Base-by-base conservation (phyloP, 768 basidiomycete genomes). In the Serendipita indica region DNA sequence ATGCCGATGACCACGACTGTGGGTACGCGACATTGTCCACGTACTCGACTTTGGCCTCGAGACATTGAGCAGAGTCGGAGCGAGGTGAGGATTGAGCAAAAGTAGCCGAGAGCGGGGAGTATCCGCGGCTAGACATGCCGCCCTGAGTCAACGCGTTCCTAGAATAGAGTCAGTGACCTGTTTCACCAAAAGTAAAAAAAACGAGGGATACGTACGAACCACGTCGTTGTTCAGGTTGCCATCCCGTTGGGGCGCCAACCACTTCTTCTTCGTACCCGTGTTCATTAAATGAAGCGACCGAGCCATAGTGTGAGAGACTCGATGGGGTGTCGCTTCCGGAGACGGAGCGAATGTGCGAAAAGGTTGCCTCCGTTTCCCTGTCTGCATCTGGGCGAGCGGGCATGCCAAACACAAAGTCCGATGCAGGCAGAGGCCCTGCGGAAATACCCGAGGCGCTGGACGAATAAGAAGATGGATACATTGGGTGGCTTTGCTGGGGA, bases 401-500 rank as follows among this genome's bases (percentile, higher is more conserved):
- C 14, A 46, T 57, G 35, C 63, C 63, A 27, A 63, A 63, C 41
- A 52, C 45, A 52, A 63, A 63, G 59, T 62, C 63, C 3, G 39
- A 27, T 16, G 45, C 52, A 2, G 63, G 63, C 27, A 63, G 61
- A 3, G 63, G 63, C 32, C 63, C 63, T 14, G 63, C 18, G 14
- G 39, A 54, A 22, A 58, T 33, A 58, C 43, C 39, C 20, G 43
- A 27, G 58, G 43, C 30, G 25, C 33, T 12, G 59, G 39, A n/a
- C 27, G 49, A 49, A 28, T 58, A 52, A 39, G 61, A 58, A 52
- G 25, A 60, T 13, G 49, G 16, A 43, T 43, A 34, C 33, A 62
- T 16, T 57, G 33, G 32, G 7, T 37, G 41, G 45, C 18, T 16
- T 33, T 49, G 54, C 25, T 61, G 45, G 33, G 20, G 58, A 39